These are phyloP conservation scores for Aspergillus persii DNA, from an alignment of 2,329 filamentous ascomycete species.

Conservation along the genomic window DNA sequence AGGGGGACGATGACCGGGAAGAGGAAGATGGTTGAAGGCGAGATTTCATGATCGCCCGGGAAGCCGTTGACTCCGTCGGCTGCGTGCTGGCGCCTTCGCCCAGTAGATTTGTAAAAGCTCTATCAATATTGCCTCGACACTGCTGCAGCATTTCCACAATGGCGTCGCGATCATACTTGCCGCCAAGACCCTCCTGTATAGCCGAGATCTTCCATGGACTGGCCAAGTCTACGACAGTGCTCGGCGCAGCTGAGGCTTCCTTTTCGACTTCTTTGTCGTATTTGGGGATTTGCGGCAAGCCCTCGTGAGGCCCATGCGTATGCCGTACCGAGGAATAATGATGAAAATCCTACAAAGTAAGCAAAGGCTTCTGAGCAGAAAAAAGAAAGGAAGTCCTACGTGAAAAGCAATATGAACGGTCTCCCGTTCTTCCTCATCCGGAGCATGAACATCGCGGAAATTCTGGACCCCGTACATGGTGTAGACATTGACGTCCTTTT, in stretches of 20 bases:
- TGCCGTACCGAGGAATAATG: slow-evolving; percentile 68
- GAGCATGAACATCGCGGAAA: slow-evolving; percentile 47
- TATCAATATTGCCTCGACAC: slow-evolving; percentile 54
- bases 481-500: slow-evolving; percentile 63
- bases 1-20: slow-evolving; percentile 42
- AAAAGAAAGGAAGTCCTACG: slow-evolving; percentile 43
- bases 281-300: slow-evolving; percentile 49
- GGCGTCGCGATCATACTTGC: slow-evolving; percentile 48
- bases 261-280: slow-evolving; percentile 9
- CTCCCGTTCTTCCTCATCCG: slow-evolving; percentile 32
- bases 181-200: slow-evolving; percentile 52
- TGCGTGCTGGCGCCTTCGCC: slow-evolving; percentile 41
- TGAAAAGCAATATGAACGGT: slow-evolving; percentile 62
- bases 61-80: slow-evolving; percentile 21
- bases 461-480: slow-evolving; percentile 37
- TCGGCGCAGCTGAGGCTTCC: slow-evolving; percentile 11
- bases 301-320: slow-evolving; percentile 57
- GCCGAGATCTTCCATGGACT: slow-evolving; percentile 57
- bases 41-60: slow-evolving; percentile 29
- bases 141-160: slow-evolving; percentile 54
- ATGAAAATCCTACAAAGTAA: slow-evolving; percentile 53
- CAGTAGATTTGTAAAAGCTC: slow-evolving; percentile 52
- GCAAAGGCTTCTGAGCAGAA: neutral
- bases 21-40: slow-evolving; percentile 37
- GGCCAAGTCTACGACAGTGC: slow-evolving; percentile 37